Conservation (phyloP, 768 basidiomycete genomes). For the Leucocoprinus sp. region DNA sequence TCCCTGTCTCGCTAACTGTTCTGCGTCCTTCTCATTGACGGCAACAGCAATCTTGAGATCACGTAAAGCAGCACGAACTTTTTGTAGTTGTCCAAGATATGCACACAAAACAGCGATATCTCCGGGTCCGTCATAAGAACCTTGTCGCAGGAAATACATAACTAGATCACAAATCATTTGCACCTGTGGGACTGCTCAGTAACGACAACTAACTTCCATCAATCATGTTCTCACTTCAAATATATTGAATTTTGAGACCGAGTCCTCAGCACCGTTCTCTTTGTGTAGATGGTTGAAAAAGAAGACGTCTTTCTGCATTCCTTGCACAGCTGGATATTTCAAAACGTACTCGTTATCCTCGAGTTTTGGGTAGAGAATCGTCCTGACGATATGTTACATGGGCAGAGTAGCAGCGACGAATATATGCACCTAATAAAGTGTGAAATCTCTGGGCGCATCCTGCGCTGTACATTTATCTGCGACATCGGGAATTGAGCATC, state of each 20-base stretch:
- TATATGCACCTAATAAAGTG: constrained; percentile 42
- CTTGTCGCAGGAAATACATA: constrained; percentile 36
- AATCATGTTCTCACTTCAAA: constrained; percentile 44
- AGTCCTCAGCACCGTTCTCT: constrained; percentile 57
- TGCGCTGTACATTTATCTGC: constrained; percentile 59
- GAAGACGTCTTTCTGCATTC: constrained; percentile 43
- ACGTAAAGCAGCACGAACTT: constrained; percentile 30
- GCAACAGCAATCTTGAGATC: constrained; percentile 44
- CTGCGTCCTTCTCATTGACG: constrained; percentile 64
- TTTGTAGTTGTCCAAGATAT: constrained; percentile 37
- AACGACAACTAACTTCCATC: not conserved
- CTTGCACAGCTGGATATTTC: constrained; percentile 40
- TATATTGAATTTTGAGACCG: constrained; percentile 40
- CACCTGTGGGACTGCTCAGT: constrained; percentile 21
- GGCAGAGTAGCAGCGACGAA: not conserved
- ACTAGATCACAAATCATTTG: constrained; percentile 38
- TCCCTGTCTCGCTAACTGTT: constrained; percentile 37
- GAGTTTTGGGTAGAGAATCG: constrained; percentile 53
- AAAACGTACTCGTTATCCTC: constrained; percentile 48
- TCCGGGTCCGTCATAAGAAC: constrained; percentile 35
- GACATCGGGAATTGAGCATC: constrained; percentile 54
- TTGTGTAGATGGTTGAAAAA: constrained; percentile 56
- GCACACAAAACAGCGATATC: constrained; percentile 42
- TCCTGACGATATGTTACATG: constrained; percentile 23
- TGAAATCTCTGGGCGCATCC: constrained; percentile 70